Evolutionary conservation across 1,139 yeast genomes (phyloP).

Genomic region (Lodderomyces oxycetoniae): DNA sequence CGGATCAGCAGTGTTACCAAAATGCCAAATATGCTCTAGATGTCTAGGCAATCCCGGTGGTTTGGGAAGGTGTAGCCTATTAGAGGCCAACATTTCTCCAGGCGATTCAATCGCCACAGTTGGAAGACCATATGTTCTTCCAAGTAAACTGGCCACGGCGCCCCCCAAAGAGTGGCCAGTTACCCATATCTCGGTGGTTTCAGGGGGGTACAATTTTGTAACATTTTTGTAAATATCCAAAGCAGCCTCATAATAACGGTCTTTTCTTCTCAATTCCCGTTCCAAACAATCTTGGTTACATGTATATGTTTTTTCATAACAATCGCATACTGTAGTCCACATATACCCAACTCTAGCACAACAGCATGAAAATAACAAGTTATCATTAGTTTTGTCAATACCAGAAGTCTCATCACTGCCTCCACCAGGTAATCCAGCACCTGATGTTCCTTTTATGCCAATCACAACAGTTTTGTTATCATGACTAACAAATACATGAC

Average conservation of each 20-base stretch:
- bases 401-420: conserved; percentile 73
- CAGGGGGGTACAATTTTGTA: conserved; percentile 57
- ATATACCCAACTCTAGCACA: conserved; percentile 89
- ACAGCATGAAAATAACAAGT: conserved; percentile 86
- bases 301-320: conserved; percentile 79
- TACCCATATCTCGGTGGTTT: conserved; percentile 69
- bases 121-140: conserved; percentile 87
- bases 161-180: conserved; percentile 98
- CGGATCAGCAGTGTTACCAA: conserved; percentile 97
- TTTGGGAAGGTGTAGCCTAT: conserved; percentile 80
- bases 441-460: conserved; percentile 89
- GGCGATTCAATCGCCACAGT: conserved; percentile 92
- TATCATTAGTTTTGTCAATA: conserved; percentile 82
- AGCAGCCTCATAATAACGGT: conserved; percentile 77
- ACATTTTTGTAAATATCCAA: conserved; percentile 77
- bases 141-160: conserved; percentile 72
- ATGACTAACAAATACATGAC: conserved; percentile 78
- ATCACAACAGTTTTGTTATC: conserved; percentile 67
- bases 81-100: conserved; percentile 81
- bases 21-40: conserved; percentile 85
- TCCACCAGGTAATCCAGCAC: conserved; percentile 73
- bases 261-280: conserved; percentile 64
- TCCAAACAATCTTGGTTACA: conserved; percentile 89
- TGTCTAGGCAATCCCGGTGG: conserved; percentile 87
- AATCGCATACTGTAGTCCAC: conserved; percentile 96